A percentile compares a stretch with the other conserved stretches of the same genome.
Conservation (phyloP, 768 basidiomycete species). For the Pleurotus giganteus region DNA sequence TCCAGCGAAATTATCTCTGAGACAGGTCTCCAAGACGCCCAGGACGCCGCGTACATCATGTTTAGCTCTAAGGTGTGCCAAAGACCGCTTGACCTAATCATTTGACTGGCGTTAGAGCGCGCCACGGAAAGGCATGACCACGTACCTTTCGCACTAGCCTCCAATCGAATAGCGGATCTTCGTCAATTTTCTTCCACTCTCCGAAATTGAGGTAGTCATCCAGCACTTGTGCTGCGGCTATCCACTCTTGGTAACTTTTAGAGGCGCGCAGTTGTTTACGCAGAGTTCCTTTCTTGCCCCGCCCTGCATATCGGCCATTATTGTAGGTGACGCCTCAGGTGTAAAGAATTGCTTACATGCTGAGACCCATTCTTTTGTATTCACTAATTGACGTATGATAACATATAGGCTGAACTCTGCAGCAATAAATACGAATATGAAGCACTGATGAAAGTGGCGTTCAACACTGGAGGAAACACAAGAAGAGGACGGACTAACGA, state of each 20-base stretch:
- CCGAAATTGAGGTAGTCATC: slow-evolving; percentile 85
- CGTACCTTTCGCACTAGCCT: slow-evolving; percentile 73
- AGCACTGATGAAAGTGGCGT: slow-evolving; percentile 43
- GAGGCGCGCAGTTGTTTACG: slow-evolving; percentile 75
- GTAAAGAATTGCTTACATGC: slow-evolving; percentile 61
- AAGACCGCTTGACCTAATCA: slow-evolving; percentile 67
- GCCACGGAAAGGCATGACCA: background rate
- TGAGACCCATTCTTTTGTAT: slow-evolving; percentile 89
- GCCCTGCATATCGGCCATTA: slow-evolving; percentile 47
- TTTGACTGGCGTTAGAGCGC: background rate
- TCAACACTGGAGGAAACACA: background rate
- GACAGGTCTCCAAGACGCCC: slow-evolving; percentile 88
- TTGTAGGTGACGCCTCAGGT: slow-evolving; percentile 4
- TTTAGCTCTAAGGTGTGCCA: slow-evolving; percentile 66
- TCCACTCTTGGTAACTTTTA: slow-evolving; percentile 88
- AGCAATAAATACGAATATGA: slow-evolving; percentile 83
- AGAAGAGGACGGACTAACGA: slow-evolving; percentile 45
- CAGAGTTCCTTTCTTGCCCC: slow-evolving; percentile 78
- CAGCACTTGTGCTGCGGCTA: slow-evolving; percentile 68
- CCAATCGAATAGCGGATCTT: slow-evolving; percentile 92
- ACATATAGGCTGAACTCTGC: slow-evolving; percentile 87
- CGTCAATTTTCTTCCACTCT: slow-evolving; percentile 86
- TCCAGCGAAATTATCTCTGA: slow-evolving; percentile 91
- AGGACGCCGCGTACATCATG: slow-evolving; percentile 84
- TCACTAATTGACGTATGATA: slow-evolving; percentile 86